These are phyloP conservation scores for Ceratocystis harringtonii DNA, from an alignment of 2,329 filamentous ascomycete species.

Conservation along the genomic window DNA sequence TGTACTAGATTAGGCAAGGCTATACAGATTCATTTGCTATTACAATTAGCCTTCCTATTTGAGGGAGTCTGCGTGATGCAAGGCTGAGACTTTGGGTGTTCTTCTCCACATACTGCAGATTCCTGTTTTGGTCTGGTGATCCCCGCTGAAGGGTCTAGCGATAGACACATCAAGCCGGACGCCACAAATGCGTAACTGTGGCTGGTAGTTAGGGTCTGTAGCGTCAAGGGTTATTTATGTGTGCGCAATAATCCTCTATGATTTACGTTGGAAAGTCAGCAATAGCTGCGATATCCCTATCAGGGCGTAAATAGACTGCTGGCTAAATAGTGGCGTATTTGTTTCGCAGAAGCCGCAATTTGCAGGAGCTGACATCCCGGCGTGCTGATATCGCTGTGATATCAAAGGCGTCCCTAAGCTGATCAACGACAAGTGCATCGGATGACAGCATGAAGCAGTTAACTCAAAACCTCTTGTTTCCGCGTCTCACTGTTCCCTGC, in stretches of 20 bases:
- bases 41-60: background rate
- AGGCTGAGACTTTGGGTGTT: conserved; percentile 6
- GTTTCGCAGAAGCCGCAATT: background rate
- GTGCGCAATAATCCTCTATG: background rate
- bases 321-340: too few relatives aligned
- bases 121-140: conserved; percentile 14
- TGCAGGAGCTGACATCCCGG: background rate
- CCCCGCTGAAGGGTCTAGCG: background rate
- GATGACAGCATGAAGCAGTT: background rate
- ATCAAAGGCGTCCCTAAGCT: background rate
- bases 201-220: background rate
- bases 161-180: background rate
- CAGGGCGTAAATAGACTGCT: background rate
- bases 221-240: background rate
- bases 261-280: background rate
- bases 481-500: background rate
- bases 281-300: background rate
- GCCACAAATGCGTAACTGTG: background rate
- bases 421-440: background rate
- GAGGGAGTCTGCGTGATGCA: conserved; percentile 3
- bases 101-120: conserved; percentile 11
- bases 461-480: background rate
- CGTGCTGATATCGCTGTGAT: background rate
- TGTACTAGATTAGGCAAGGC: too few relatives aligned
- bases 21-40: background rate